These are phyloP conservation scores for Corchorus olitorius DNA, from an alignment of 345 rosid genomes.

Conservation along the genomic window DNA sequence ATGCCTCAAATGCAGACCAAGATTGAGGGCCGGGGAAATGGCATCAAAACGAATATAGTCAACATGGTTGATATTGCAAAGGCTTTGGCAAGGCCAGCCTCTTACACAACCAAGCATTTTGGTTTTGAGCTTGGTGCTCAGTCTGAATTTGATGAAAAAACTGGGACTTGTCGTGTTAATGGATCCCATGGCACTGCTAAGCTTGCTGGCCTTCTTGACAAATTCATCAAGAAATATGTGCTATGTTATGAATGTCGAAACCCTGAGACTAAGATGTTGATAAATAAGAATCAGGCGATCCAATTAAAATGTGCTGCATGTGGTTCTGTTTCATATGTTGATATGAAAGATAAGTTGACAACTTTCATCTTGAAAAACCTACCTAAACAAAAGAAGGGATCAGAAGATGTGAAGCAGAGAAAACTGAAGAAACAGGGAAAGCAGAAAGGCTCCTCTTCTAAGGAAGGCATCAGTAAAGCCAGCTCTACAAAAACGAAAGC, in stretches of 20 bases:
- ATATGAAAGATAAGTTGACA: conserved; percentile 74
- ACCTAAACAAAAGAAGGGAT: conserved; percentile 57
- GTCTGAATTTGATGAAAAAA: conserved; percentile 73
- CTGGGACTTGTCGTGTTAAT: conserved; percentile 62
- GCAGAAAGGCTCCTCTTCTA: conserved; percentile 40
- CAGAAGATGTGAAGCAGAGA: conserved; percentile 66
- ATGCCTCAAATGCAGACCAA: conserved; percentile 79
- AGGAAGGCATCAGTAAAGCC: conserved; percentile 40
- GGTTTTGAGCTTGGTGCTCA: conserved; percentile 82
- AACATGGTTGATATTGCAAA: conserved; percentile 81
- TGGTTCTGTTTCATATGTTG: conserved; percentile 72
- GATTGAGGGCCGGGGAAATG: background rate
- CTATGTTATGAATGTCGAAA: conserved; percentile 36
- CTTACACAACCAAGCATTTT: conserved; percentile 74
- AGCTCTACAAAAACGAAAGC: conserved; percentile 43
- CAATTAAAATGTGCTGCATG: conserved; percentile 73
- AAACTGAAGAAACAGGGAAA: conserved; percentile 56
- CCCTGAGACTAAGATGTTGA: conserved; percentile 66
- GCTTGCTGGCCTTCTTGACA: conserved; percentile 73
- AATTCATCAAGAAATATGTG: conserved; percentile 75
- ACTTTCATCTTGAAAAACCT: conserved; percentile 66
- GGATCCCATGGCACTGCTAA: conserved; percentile 70
- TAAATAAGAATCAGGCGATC: conserved; percentile 65
- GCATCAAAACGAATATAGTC: conserved; percentile 30
- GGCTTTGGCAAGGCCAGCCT: conserved; percentile 71